These are phyloP conservation scores for Nitzschia palea DNA, from an alignment of 108 stramenopile species.

Conservation along the genomic window DNA sequence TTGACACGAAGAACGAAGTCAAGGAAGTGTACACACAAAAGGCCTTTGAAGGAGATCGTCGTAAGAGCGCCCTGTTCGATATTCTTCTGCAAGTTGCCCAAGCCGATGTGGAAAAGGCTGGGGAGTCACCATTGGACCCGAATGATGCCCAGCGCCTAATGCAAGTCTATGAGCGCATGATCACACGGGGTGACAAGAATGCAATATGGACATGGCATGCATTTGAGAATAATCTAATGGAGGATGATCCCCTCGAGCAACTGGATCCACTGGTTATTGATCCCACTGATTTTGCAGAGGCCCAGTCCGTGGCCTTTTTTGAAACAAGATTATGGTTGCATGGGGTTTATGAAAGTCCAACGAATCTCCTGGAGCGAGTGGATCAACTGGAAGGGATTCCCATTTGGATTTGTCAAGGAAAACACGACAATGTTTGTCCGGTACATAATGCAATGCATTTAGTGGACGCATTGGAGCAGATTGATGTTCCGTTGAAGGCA, in stretches of 20 bases:
- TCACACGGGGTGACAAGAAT: constrained; percentile 21
- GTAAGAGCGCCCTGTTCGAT: constrained; percentile 20
- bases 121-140: constrained; percentile 7
- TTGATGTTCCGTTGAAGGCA: background rate
- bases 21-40: constrained; percentile 26
- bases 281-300: constrained; percentile 20
- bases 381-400: constrained; percentile 12
- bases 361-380: constrained; percentile 25
- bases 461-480: constrained; percentile 9
- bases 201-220: constrained; percentile 40
- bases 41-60: constrained; percentile 20
- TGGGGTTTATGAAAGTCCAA: constrained; percentile 31
- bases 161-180: constrained; percentile 36
- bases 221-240: constrained; percentile 51
- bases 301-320: constrained; percentile 35
- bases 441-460: constrained; percentile 33
- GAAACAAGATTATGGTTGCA: constrained; percentile 35
- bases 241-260: constrained; percentile 26
- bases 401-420: constrained; percentile 43
- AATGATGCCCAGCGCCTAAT: constrained; percentile 27
- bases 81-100: constrained; percentile 21
- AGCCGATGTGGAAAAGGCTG: background rate
- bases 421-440: constrained; percentile 39
- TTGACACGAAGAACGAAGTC: constrained; percentile 34
- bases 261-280: constrained; percentile 31